Base-by-base conservation (phyloP, 306 rosid genomes). In the Inga oerstediana region DNA sequence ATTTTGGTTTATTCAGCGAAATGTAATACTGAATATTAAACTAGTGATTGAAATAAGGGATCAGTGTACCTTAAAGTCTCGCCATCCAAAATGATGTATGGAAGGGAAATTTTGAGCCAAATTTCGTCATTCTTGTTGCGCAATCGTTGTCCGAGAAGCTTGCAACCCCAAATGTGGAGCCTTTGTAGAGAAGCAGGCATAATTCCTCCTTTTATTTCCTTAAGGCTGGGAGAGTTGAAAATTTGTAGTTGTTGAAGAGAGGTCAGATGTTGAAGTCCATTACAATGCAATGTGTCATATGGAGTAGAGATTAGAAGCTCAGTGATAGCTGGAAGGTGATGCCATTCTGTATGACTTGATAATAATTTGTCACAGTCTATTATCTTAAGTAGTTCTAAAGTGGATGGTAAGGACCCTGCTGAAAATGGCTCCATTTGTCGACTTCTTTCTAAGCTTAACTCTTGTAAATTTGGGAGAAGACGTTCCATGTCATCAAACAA, bases 181-280 rank as follows among this genome's bases (percentile, higher is more conserved):
- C n/a, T 3, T 19, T 15, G 8, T 14, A 81, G 65, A 62, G 84
- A 79, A 68, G 80, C 8, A 75, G 20, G 76, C 39, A 78, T 19
- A 22, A 68, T 44, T 46, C 79, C 86, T 24, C 78, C 75, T 15
- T 45, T 12, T 45, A 54, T 54, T 17, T 54, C 19, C 61, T 17
- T 24, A 19, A 17, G 22, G 9, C 19, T 54, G 24, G 61, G 61
- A 54, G 22, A 54, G 19, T 19, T 1, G 8, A 3, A 16, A 17
- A 54, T 54, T 7, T 54, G 7, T 5, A 19, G 22, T 16, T 54
- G 2, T 1, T 54, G 61, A 19, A 54, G 61, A 54, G 61, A 54
- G 61, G 24, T 54, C 19, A 54, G 61, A 5, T 54, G 22, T 19
- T 54, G 61, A 17, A 54, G 22, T 4, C 22, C 61, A 17, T 0